A percentile compares a stretch with the other conserved stretches of the same genome.
These are phyloP conservation scores for Salvia rosmarinus DNA, from an alignment of 257 asterid species.

Conservation along the genomic window DNA sequence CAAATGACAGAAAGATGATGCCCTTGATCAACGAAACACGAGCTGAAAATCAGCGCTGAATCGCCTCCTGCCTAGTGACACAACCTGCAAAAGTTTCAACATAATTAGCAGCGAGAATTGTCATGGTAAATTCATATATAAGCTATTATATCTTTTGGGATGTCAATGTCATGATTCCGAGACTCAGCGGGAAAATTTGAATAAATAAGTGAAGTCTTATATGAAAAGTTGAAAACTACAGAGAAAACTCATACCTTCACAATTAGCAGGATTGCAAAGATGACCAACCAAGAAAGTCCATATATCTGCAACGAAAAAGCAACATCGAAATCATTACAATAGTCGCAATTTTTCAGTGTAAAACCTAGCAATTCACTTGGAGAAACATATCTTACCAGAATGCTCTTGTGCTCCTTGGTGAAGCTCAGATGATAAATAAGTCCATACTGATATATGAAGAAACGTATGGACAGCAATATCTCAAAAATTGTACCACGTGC, in stretches of 20 bases:
- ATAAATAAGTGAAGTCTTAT: background rate
- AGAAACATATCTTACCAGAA: constrained; percentile 60
- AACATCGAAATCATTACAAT: constrained; percentile 4
- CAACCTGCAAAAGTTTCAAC: constrained; percentile 50
- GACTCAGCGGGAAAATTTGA: background rate
- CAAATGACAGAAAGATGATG: constrained; percentile 64
- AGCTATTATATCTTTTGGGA: background rate
- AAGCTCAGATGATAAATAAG: constrained; percentile 86
- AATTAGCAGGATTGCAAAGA: constrained; percentile 54
- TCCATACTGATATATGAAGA: constrained; percentile 85
- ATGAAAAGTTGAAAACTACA: background rate
- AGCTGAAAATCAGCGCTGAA: constrained; percentile 88
- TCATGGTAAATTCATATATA: background rate
- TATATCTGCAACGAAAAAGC: constrained; percentile 59
- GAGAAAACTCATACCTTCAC: constrained; percentile 62
- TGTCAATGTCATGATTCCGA: background rate
- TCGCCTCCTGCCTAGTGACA: constrained; percentile 70
- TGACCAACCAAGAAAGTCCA: constrained; percentile 86
- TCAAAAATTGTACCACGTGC: constrained; percentile 69
- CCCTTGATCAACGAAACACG: constrained; percentile 76
- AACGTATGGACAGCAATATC: constrained; percentile 79
- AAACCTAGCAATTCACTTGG: background rate
- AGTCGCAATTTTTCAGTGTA: background rate
- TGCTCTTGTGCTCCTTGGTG: constrained; percentile 42
- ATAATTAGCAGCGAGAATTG: background rate